phyloP scores from a whole-genome alignment of 345 rosid species.

The Murraya koenigii region DNA sequence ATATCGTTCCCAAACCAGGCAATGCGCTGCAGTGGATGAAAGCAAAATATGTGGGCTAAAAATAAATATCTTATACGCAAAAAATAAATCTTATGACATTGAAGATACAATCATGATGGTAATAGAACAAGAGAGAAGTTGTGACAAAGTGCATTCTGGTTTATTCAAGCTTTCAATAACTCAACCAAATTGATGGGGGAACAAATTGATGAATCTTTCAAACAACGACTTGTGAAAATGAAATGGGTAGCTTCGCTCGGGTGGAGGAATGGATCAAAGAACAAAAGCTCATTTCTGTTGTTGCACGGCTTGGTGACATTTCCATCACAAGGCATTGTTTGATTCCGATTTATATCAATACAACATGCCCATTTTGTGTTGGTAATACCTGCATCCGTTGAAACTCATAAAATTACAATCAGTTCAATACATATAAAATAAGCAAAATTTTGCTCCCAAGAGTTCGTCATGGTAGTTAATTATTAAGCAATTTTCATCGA shows the following conservation, averaged over 20 bases:
- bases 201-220: neutral
- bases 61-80: too few relatives aligned
- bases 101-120: too few relatives aligned
- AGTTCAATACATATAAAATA: too few relatives aligned
- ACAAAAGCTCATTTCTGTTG: neutral
- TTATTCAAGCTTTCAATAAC: too few relatives aligned
- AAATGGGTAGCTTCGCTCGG: neutral
- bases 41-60: too few relatives aligned
- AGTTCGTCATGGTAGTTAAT: too few relatives aligned
- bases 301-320: neutral
- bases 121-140: too few relatives aligned
- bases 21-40: too few relatives aligned
- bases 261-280: neutral
- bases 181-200: neutral
- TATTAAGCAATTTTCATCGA: neutral
- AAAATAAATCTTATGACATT: too few relatives aligned
- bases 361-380: neutral
- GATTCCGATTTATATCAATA: neutral
- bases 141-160: too few relatives aligned
- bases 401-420: neutral
- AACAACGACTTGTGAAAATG: neutral
- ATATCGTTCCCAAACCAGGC: too few relatives aligned
- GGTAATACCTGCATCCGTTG: neutral
- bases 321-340: neutral
- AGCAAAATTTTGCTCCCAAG: too few relatives aligned